Conservation (phyloP, 257 asterid species). For the Solanum paucissectum region DNA sequence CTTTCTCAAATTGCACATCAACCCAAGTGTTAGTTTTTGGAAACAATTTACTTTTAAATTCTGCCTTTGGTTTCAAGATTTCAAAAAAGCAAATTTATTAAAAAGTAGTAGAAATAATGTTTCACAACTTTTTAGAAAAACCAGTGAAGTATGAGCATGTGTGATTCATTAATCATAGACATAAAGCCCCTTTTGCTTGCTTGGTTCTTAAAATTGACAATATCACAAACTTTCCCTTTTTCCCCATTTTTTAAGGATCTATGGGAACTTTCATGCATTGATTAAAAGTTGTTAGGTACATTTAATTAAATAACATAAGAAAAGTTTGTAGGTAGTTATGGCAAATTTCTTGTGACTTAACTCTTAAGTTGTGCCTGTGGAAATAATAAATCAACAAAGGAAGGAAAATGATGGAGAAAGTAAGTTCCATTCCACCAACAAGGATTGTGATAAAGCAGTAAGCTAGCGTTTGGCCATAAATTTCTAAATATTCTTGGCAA, state of each 20-base stretch:
- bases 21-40: background rate
- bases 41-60: background rate
- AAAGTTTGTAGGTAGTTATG: background rate
- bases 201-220: conserved; percentile 6
- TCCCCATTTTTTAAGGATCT: background rate
- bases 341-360: background rate
- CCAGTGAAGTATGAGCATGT: background rate
- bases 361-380: background rate
- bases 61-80: conserved; percentile 3
- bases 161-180: background rate
- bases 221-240: conserved; percentile 1
- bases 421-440: background rate
- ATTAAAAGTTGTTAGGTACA: background rate
- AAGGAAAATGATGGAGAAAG: background rate
- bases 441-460: background rate
- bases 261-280: background rate
- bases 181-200: background rate
- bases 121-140: background rate
- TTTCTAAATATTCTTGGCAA: too few species aligned
- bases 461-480: too few species aligned
- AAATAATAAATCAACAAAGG: background rate
- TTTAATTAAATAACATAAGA: background rate
- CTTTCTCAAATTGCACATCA: background rate
- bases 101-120: background rate
- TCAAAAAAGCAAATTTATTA: background rate